Conservation (phyloP, 2,329 filamentous ascomycete species). For the Cladosporium oxysporum region DNA sequence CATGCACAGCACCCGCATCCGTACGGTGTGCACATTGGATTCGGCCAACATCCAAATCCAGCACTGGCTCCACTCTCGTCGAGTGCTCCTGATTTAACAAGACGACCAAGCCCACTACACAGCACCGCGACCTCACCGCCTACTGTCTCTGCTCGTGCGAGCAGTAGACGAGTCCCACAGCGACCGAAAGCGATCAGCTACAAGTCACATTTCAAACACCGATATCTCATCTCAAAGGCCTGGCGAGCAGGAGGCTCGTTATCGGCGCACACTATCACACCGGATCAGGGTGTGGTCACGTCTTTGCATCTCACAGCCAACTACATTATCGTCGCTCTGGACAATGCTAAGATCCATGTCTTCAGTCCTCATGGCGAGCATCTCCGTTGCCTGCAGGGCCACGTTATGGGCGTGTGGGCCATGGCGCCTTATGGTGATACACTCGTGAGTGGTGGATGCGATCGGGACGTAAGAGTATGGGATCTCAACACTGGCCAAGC, state of each 20-base stretch:
- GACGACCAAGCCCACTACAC: constrained; percentile 28
- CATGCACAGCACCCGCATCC: constrained; percentile 28
- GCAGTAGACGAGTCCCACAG: constrained; percentile 36
- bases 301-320: constrained; percentile 91
- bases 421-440: constrained; percentile 98
- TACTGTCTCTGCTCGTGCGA: constrained; percentile 27
- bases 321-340: constrained; percentile 95
- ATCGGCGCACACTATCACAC: constrained; percentile 84
- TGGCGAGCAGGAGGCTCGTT: constrained; percentile 91
- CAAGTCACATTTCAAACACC: constrained; percentile 95
- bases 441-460: constrained; percentile 92
- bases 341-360: constrained; percentile 98
- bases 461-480: constrained; percentile 96
- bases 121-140: constrained; percentile 25
- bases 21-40: constrained; percentile 30
- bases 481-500: constrained; percentile 83
- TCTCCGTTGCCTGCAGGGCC: constrained; percentile 85
- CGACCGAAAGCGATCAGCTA: constrained; percentile 76
- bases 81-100: constrained; percentile 49
- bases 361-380: constrained; percentile 90
- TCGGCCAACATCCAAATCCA: constrained; percentile 30
- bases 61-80: constrained; percentile 45
- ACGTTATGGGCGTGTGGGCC: constrained; percentile 99
- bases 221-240: constrained; percentile 94
- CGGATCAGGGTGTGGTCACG: constrained; percentile 95